Evolutionary conservation across 495 filamentous ascomycete species (phyloP).

Genomic region (Neurospora hispaniola): DNA sequence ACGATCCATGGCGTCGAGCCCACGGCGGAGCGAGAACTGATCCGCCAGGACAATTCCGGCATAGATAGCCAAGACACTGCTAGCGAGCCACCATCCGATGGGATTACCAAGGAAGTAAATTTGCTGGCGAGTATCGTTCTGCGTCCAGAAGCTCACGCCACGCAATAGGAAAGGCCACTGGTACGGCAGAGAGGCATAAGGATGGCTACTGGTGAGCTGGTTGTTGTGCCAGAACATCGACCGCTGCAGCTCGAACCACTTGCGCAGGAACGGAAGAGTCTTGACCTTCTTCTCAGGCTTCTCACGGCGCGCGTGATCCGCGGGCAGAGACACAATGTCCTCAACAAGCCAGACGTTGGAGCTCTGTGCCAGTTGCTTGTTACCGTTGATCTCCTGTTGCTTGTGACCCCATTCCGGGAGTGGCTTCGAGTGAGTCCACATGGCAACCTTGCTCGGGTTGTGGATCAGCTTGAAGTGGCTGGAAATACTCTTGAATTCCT

Average conservation of each 20-base stretch:
- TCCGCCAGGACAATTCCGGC: constrained; percentile 87
- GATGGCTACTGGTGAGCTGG: constrained; percentile 90
- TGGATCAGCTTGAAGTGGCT: constrained; percentile 94
- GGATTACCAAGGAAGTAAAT: constrained; percentile 99
- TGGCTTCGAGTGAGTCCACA: constrained; percentile 95
- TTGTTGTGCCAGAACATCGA: constrained; percentile 99
- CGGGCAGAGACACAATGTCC: constrained; percentile 69
- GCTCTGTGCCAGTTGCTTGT: constrained; percentile 84
- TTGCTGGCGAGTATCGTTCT: constrained; percentile 90
- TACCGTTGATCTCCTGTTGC: constrained; percentile 98
- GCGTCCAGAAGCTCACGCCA: constrained; percentile 98
- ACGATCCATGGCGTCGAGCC: constrained; percentile 84
- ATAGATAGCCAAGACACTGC: constrained; percentile 84
- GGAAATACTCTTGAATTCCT: constrained; percentile 80
- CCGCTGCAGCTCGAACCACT: constrained; percentile 93
- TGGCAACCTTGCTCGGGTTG: constrained; percentile 84
- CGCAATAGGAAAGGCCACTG: constrained; percentile 96
- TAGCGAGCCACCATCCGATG: constrained; percentile 93
- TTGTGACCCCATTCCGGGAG: constrained; percentile 95
- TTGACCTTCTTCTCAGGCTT: constrained; percentile 71
- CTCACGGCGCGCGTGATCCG: constrained; percentile 54
- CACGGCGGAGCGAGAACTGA: constrained; percentile 82
- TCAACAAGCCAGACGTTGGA: constrained; percentile 95
- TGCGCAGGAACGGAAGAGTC: constrained; percentile 74
- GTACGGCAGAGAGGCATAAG: constrained; percentile 88